Evolutionary conservation across 441 rosid species (phyloP).

Genomic region (Corymbia citriodora): DNA sequence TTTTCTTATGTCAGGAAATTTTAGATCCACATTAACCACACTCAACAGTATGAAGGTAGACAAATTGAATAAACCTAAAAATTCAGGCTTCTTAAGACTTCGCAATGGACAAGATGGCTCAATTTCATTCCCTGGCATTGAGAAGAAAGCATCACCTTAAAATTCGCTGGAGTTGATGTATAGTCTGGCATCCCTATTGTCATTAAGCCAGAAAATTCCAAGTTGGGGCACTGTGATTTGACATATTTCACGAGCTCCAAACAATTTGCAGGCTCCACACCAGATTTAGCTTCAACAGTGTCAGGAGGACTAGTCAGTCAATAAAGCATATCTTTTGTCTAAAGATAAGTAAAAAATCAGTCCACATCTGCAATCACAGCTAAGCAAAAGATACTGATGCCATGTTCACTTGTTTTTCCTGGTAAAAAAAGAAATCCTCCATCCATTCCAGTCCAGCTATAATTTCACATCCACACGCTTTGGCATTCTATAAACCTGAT

Average conservation of each 20-base stretch:
- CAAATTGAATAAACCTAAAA: neutral
- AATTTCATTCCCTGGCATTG: neutral
- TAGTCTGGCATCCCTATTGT: conserved; percentile 91
- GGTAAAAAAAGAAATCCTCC: neutral
- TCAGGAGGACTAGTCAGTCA: conserved; percentile 6
- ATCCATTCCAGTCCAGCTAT: neutral
- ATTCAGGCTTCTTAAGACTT: neutral
- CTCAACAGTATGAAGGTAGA: neutral
- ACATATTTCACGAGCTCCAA: conserved; percentile 63
- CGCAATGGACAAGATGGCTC: neutral
- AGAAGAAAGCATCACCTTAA: conserved; percentile 45
- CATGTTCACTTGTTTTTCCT: neutral
- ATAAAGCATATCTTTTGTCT: neutral
- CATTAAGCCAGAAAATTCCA: conserved; percentile 81
- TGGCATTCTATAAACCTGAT: neutral
- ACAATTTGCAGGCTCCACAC: conserved; percentile 66
- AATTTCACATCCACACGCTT: neutral
- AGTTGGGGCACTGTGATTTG: conserved; percentile 54
- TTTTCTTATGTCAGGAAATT: neutral
- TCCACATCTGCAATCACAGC: neutral
- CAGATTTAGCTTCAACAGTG: conserved; percentile 70
- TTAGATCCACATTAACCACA: neutral
- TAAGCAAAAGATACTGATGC: neutral
- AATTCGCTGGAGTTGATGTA: conserved; percentile 84
- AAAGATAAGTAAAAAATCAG: neutral